Evolutionary conservation across 1,139 yeast species (phyloP).

Genomic region (Yamadazyma diddensiae): DNA sequence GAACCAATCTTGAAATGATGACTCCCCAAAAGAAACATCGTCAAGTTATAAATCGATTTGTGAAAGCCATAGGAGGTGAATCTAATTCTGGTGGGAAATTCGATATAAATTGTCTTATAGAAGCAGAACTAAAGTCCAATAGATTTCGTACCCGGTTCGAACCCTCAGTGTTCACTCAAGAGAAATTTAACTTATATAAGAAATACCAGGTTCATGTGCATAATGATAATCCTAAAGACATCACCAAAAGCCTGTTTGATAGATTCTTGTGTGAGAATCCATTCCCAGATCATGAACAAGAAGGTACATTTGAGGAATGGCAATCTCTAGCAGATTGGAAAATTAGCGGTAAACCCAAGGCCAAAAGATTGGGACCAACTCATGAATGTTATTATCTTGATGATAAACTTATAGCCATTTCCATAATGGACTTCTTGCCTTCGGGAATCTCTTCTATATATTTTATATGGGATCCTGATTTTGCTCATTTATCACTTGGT

Average conservation of each 20-base stretch:
- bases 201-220: conserved; percentile 73
- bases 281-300: conserved; percentile 29
- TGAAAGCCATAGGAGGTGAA: conserved; percentile 33
- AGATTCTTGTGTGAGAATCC: conserved; percentile 75
- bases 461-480: conserved; percentile 86
- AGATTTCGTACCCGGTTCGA: conserved; percentile 52
- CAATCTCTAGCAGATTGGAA: conserved; percentile 30
- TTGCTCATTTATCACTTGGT: conserved; percentile 68
- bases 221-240: conserved; percentile 51
- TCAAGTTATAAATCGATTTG: conserved; percentile 61
- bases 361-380: conserved; percentile 40
- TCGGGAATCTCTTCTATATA: conserved; percentile 79
- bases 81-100: conserved; percentile 11
- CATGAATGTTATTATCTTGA: conserved; percentile 79
- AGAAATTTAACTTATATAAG: conserved; percentile 63
- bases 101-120: conserved; percentile 18
- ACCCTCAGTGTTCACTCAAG: conserved; percentile 50
- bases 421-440: conserved; percentile 77
- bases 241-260: conserved; percentile 46
- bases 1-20: conserved; percentile 52
- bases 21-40: conserved; percentile 64
- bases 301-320: conserved; percentile 29
- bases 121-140: conserved; percentile 23
- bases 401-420: conserved; percentile 66
- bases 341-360: conserved; percentile 13